phyloP scores from a whole-genome alignment of 108 stramenopile species.

The Nitzschia putrida region DNA sequence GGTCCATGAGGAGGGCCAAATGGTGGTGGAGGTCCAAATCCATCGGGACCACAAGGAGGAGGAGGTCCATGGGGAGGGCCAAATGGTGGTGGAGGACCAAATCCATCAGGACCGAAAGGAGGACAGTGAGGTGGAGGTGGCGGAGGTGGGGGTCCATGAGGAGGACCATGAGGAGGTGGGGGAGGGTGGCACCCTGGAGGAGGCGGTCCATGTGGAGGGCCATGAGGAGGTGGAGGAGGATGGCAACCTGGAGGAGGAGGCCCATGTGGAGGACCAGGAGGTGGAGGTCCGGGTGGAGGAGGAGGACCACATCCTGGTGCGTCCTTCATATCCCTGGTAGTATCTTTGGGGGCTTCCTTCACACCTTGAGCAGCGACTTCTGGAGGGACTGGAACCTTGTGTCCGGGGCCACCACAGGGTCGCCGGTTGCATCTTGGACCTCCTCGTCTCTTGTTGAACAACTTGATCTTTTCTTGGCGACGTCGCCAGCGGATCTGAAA shows the following conservation, averaged over 20 bases:
- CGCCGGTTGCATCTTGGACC: too few relatives aligned
- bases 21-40: neutral
- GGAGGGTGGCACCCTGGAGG: neutral
- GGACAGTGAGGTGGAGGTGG: neutral
- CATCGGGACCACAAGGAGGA: neutral
- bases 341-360: neutral
- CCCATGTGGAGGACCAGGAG: neutral
- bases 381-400: too few relatives aligned
- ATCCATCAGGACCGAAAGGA: neutral
- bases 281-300: neutral
- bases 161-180: neutral
- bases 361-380: too few relatives aligned
- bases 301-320: neutral
- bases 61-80: neutral
- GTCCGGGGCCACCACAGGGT: too few relatives aligned
- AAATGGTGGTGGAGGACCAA: neutral
- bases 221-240: constrained; percentile 7
- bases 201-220: neutral
- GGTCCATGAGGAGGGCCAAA: neutral
- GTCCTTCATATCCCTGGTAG: neutral
- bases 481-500: constrained; percentile 73
- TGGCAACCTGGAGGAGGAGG: neutral
- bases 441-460: neutral
- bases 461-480: constrained; percentile 24
- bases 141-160: constrained; percentile 6